Conservation (phyloP, 1,139 yeast species). For the Yamadazyma jaroonii region DNA sequence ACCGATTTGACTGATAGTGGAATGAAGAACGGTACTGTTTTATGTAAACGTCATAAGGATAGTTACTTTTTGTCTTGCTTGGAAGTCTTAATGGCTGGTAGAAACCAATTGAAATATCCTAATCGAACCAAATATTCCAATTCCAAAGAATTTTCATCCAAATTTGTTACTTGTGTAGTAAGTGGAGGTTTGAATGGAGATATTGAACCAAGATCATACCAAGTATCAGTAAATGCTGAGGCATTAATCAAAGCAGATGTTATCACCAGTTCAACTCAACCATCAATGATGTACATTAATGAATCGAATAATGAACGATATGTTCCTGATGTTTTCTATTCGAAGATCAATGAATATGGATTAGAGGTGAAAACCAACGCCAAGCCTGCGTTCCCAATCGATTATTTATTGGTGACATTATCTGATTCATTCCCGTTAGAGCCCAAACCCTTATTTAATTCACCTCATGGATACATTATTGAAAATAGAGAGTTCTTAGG, state of each 20-base stretch:
- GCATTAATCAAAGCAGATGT: conserved; percentile 84
- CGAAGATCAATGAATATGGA: conserved; percentile 83
- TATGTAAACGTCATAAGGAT: conserved; percentile 90
- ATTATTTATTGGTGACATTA: conserved; percentile 80
- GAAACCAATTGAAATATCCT: conserved; percentile 67
- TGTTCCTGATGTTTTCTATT: conserved; percentile 92
- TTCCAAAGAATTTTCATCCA: conserved; percentile 74
- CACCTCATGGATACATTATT: conserved; percentile 53
- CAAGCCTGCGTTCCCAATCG: conserved; percentile 95
- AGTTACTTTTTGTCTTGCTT: conserved; percentile 85
- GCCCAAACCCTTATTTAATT: conserved; percentile 49
- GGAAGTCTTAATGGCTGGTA: conserved; percentile 84
- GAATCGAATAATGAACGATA: conserved; percentile 69
- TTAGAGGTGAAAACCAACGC: conserved; percentile 85
- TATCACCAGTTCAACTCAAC: conserved; percentile 85
- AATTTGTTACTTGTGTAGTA: conserved; percentile 89
- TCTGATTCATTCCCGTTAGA: conserved; percentile 89
- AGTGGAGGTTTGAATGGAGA: conserved; percentile 85
- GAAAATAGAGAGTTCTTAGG: conserved; percentile 80
- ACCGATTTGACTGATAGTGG: conserved; percentile 92
- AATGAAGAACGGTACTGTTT: conserved; percentile 78
- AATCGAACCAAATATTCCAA: conserved; percentile 65
- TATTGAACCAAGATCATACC: conserved; percentile 88
- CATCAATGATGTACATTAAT: conserved; percentile 81
- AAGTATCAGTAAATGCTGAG: conserved; percentile 85